Percentiles rank a stretch among this genome's conserved stretches.
phyloP scores from a whole-genome alignment of 441 rosid genomes.

The Brassica balearica region DNA sequence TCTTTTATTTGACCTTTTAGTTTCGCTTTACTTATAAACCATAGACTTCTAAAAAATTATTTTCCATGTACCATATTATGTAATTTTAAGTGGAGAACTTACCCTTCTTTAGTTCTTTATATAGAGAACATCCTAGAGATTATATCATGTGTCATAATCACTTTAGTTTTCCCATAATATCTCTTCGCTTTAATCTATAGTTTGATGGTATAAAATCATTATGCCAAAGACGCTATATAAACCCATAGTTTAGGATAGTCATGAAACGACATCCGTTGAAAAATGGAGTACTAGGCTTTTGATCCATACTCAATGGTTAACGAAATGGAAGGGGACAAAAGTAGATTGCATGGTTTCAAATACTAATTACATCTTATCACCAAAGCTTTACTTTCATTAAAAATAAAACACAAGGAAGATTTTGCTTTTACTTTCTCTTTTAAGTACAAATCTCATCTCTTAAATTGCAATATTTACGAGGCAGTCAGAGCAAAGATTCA shows the following conservation, averaged over 20 bases:
- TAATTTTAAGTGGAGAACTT: no score
- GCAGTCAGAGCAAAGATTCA: background rate
- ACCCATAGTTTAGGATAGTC: constrained; percentile 18
- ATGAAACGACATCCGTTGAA: constrained; percentile 27
- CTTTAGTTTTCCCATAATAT: constrained; percentile 15
- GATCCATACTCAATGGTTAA: constrained; percentile 18
- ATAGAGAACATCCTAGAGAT: no score
- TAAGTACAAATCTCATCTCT: constrained; percentile 7
- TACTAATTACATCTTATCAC: constrained; percentile 11
- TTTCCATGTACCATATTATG: no score
- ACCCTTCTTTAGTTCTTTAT: no score
- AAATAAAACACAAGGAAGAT: constrained; percentile 17
- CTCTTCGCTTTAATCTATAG: constrained; percentile 8
- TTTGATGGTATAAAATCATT: constrained; percentile 27
- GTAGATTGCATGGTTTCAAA: constrained; percentile 32
- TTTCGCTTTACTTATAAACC: background rate
- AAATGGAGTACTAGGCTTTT: constrained; percentile 24
- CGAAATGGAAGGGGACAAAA: constrained; percentile 26
- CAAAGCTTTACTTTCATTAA: constrained; percentile 13
- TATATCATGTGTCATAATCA: constrained; percentile 34
- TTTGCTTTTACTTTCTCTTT: constrained; percentile 40
- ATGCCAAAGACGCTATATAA: constrained; percentile 15
- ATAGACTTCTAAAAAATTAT: no score
- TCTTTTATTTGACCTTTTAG: background rate
- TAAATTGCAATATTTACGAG: background rate